Conservation (phyloP, 108 stramenopile species). For the Cyclotella distinguenda region DNA sequence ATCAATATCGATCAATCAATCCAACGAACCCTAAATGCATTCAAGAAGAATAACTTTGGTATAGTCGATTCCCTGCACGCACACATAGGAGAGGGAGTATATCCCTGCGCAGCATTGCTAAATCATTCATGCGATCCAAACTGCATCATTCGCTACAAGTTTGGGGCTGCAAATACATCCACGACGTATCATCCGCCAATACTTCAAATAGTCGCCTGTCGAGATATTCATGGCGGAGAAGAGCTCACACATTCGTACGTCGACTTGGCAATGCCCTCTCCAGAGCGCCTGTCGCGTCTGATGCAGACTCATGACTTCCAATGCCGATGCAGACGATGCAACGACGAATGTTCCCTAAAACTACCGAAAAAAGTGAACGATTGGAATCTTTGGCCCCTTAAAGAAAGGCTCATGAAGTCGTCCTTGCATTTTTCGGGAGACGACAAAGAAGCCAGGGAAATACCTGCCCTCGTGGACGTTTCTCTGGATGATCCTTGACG, state of each 20-base stretch:
- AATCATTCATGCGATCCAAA: constrained; percentile 78
- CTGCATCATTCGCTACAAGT: constrained; percentile 57
- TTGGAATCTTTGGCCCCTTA: constrained; percentile 31
- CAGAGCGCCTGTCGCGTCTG: constrained; percentile 42
- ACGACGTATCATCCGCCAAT: constrained; percentile 22
- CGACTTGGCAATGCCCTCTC: constrained; percentile 48
- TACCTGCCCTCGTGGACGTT: constrained; percentile 11
- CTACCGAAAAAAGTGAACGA: constrained; percentile 16
- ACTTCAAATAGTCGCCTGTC: constrained; percentile 37
- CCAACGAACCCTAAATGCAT: constrained; percentile 25
- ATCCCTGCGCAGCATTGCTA: constrained; percentile 68
- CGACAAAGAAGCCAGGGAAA: background rate
- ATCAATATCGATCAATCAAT: constrained; percentile 24
- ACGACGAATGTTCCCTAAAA: constrained; percentile 4
- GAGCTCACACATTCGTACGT: constrained; percentile 72
- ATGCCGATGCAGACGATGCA: constrained; percentile 59
- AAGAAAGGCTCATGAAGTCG: background rate
- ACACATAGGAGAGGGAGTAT: constrained; percentile 57
- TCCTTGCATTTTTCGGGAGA: too few relatives aligned
- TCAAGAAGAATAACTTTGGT: constrained; percentile 69
- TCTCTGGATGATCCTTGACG: constrained; percentile 27
- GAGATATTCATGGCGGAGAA: constrained; percentile 48
- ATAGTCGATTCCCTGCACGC: constrained; percentile 50
- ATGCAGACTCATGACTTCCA: constrained; percentile 53
- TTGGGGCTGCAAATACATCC: constrained; percentile 10